Evolutionary conservation across 495 filamentous ascomycete genomes (phyloP).

Genomic region (Lineolata rhizophorae): DNA sequence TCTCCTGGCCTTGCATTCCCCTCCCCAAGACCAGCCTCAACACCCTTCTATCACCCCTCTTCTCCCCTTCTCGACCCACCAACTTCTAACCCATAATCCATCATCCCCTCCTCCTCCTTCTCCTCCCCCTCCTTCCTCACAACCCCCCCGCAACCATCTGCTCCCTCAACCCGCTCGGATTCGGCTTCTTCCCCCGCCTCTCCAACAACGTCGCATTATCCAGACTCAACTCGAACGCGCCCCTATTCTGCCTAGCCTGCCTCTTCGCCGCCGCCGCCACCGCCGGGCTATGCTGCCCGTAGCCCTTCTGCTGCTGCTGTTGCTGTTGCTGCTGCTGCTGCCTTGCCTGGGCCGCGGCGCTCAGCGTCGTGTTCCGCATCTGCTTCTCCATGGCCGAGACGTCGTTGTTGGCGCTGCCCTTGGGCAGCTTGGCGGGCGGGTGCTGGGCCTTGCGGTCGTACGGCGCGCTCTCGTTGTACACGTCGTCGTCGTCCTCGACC

Average conservation of each 20-base stretch:
- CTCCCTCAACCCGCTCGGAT: slow-evolving; percentile 16
- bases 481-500: slow-evolving; percentile 39
- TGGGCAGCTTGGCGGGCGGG: slow-evolving; percentile 45
- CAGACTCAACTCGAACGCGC: slow-evolving; percentile 74
- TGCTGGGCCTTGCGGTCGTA: slow-evolving; percentile 23
- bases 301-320: slow-evolving; percentile 38
- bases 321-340: slow-evolving; percentile 24
- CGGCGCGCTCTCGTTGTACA: slow-evolving; percentile 21
- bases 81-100: too few relatives aligned
- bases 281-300: slow-evolving; percentile 58
- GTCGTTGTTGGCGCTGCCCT: slow-evolving; percentile 20
- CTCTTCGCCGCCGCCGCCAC: slow-evolving; percentile 63
- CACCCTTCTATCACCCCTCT: too few relatives aligned
- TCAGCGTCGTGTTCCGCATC: slow-evolving; percentile 61
- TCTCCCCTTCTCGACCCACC: too few relatives aligned
- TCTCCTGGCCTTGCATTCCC: too few relatives aligned
- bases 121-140: too few relatives aligned
- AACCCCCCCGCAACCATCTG: too few relatives aligned
- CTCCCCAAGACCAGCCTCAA: too few relatives aligned
- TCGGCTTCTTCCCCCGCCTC: slow-evolving; percentile 35
- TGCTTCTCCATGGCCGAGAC: slow-evolving; percentile 68
- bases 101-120: too few relatives aligned
- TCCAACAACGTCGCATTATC: slow-evolving; percentile 77
- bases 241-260: slow-evolving; percentile 49
- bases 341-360: slow-evolving; percentile 36